Base-by-base conservation (phyloP, 768 basidiomycete genomes). In the Suillus placidus region DNA sequence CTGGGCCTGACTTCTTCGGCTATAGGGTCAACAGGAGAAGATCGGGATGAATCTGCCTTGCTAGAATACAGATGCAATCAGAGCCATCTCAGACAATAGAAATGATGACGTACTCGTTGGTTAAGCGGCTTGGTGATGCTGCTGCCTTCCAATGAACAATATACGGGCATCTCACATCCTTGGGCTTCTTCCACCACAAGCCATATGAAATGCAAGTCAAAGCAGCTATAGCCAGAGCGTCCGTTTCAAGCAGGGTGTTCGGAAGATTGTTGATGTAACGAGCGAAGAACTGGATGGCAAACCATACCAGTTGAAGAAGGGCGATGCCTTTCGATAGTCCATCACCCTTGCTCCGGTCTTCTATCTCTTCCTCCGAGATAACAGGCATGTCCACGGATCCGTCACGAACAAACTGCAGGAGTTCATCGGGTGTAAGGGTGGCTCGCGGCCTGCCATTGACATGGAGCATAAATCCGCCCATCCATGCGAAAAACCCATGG, bases 161-260 rank as follows among this genome's bases (percentile, higher is more conserved):
- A 32, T 68, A 40, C 23, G 71, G 71, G 47, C 62, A 62, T 20
- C 47, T 32, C 20, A 77, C 64, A 62, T 73, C 65, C 35, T 74
- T 66, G 1, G 79, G 79, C 64, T 81, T 80, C 47, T 72, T 51
- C 79, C 75, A 77, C 79, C 79, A 81, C n/a, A 76, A 66, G 10
- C 63, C 49, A 58, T 76, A 79, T 18, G 72, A 75, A 37, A 73
- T 37, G 13, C 68, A 60, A 38, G 77, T 76, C 34, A 78, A 66
- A 20, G 65, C 61, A 1, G 73, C 74, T 63, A 75, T 71, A 14
- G 76, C 77, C 9, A 79, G 61, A 0, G 79, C 78, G 4, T 69
- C 43, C 7, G 80, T 38, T 68, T 81, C 78, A 2, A 81, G 71
- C 45, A 76, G 73, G 3, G 73, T 76, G 1, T 80, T 49, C 2